These are phyloP conservation scores for Populus ilicifolia DNA, from an alignment of 345 rosid genomes.

Conservation along the genomic window DNA sequence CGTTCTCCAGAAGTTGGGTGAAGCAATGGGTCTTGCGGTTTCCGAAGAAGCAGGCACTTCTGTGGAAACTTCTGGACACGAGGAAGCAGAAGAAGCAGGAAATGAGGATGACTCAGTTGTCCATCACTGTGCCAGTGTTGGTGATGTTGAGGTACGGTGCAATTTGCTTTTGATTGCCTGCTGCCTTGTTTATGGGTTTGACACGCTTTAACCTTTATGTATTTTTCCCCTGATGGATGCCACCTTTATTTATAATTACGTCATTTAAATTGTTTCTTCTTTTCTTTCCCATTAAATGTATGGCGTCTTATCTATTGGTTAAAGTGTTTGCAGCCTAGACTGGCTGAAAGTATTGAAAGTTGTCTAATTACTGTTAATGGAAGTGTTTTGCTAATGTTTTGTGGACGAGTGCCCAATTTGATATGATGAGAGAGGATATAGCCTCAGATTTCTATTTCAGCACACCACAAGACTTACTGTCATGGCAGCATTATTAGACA, in stretches of 20 bases:
- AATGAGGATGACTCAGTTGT: slow-evolving; percentile 89
- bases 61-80: slow-evolving; percentile 46
- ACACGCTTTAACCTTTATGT: background rate
- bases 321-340: too few relatives aligned
- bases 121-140: slow-evolving; percentile 85
- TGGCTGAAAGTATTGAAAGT: too few relatives aligned
- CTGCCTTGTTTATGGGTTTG: background rate
- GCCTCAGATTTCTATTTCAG: too few relatives aligned
- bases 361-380: too few relatives aligned
- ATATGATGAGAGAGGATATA: too few relatives aligned
- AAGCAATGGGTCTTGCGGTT: slow-evolving; percentile 94
- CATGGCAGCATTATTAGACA: too few relatives aligned
- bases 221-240: background rate
- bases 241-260: background rate
- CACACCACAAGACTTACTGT: too few relatives aligned
- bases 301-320: too few relatives aligned
- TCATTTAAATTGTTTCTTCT: background rate
- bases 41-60: slow-evolving; percentile 63
- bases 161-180: background rate
- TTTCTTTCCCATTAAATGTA: background rate
- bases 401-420: too few relatives aligned
- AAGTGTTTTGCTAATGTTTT: too few relatives aligned
- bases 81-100: slow-evolving; percentile 65
- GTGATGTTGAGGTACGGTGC: slow-evolving; percentile 82
- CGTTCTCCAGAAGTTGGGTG: slow-evolving; percentile 83